Conservation (phyloP, 2,329 filamentous ascomycete genomes). For the Alternaria sp. region DNA sequence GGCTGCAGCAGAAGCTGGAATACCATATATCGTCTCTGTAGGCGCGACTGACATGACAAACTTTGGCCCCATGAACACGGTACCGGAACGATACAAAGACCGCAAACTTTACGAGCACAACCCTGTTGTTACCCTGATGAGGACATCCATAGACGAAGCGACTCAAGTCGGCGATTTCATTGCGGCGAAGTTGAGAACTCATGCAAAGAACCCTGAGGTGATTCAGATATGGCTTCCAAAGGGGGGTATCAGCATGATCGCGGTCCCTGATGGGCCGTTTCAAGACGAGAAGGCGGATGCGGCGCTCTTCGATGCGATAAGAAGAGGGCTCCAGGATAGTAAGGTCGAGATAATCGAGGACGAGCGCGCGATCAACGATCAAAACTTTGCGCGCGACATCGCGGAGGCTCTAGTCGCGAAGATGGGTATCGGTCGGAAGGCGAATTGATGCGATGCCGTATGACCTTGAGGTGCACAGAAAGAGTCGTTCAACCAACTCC, state of each 20-base stretch:
- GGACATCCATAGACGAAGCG: constrained; percentile 66
- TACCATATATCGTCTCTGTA: constrained; percentile 62
- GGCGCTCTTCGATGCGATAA: constrained; percentile 57
- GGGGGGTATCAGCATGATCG: constrained; percentile 67
- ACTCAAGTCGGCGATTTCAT: constrained; percentile 63
- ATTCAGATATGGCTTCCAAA: constrained; percentile 66
- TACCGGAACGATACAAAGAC: constrained; percentile 61
- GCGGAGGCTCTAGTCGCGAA: constrained; percentile 51
- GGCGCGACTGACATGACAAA: constrained; percentile 61
- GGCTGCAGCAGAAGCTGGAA: constrained; percentile 62
- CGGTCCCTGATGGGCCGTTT: constrained; percentile 61
- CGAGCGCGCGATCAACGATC: constrained; percentile 61
- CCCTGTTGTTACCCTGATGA: constrained; percentile 68
- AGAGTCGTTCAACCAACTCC: not conserved
- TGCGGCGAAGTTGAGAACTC: constrained; percentile 57
- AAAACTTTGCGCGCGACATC: constrained; percentile 57
- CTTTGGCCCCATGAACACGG: constrained; percentile 63
- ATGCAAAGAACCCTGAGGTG: constrained; percentile 48
- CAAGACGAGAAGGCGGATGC: constrained; percentile 57
- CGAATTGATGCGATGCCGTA: not conserved
- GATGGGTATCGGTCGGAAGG: constrained; percentile 16
- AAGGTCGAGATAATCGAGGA: constrained; percentile 60
- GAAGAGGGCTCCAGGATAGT: constrained; percentile 55
- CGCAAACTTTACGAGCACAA: constrained; percentile 70
- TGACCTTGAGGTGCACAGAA: not conserved